A percentile compares a stretch with the other conserved stretches of the same genome.
Conservation (phyloP, 805 yeast genomes). For the Suhomyces prunicola region DNA sequence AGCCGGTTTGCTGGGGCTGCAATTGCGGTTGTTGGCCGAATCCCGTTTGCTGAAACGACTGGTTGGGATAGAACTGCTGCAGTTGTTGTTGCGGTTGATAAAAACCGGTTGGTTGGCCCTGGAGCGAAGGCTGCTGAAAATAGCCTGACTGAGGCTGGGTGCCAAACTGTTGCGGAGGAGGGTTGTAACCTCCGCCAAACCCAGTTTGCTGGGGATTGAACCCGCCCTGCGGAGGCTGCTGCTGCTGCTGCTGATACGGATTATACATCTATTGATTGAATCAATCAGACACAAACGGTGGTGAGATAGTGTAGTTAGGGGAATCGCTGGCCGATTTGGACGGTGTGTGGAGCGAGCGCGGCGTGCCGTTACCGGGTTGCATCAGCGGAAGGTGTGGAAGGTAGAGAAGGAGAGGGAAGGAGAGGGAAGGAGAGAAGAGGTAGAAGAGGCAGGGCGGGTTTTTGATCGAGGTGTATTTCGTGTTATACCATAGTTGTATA, state of each 20-base stretch:
- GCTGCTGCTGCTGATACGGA: conserved; percentile 30
- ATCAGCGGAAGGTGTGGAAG: background rate
- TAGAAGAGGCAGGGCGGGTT: background rate
- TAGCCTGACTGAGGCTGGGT: conserved; percentile 7
- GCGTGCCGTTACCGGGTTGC: background rate
- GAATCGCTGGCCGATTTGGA: conserved; percentile 1
- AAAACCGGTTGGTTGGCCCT: conserved; percentile 47
- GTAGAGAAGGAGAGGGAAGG: background rate
- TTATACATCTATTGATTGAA: conserved; percentile 30
- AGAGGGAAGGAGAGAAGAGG: background rate
- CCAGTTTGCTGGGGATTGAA: conserved; percentile 24
- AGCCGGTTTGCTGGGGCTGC: conserved; percentile 37
- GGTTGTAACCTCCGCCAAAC: conserved; percentile 15
- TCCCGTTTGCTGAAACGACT: conserved; percentile 18
- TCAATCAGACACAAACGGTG: background rate
- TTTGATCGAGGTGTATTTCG: background rate
- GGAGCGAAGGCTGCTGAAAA: conserved; percentile 17
- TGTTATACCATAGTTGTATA: background rate
- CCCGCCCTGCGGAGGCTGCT: conserved; percentile 13
- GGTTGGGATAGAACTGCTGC: conserved; percentile 8
- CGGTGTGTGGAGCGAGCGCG: background rate
- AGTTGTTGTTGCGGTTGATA: conserved; percentile 34
- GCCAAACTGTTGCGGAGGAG: conserved; percentile 9
- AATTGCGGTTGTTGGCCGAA: conserved; percentile 12
- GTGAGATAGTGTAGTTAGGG: background rate